A percentile compares a stretch with the other conserved stretches of the same genome.
phyloP scores from a whole-genome alignment of 1,284 basidiomycete genomes.

The Marasmius tenuissimus region DNA sequence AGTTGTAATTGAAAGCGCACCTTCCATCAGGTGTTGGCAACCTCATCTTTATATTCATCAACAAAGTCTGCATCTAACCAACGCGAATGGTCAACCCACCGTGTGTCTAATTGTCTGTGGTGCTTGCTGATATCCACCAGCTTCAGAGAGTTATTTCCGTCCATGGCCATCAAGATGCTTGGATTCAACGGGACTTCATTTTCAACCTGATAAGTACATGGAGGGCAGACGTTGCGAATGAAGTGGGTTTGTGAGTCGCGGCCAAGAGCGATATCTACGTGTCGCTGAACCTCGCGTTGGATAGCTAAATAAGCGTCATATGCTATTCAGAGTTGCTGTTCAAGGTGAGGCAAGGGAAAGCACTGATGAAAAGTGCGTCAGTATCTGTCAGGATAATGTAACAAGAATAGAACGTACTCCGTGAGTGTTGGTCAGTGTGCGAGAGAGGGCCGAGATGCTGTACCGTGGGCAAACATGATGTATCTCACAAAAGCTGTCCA shows the following conservation, averaged over 20 bases:
- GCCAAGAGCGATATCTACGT: too few species aligned
- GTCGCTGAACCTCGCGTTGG: background rate
- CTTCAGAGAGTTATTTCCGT: constrained; percentile 3
- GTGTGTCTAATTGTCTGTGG: background rate
- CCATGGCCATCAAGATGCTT: background rate
- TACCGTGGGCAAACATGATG: background rate
- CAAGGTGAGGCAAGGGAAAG: background rate
- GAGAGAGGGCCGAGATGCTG: background rate
- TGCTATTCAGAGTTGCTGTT: background rate
- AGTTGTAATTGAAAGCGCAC: too few species aligned
- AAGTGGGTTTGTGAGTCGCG: too few species aligned
- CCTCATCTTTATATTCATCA: background rate
- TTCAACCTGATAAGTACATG: background rate
- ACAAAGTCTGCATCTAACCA: background rate
- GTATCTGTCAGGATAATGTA: background rate
- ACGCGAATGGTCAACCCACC: background rate
- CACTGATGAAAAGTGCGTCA: background rate
- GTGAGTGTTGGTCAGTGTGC: background rate
- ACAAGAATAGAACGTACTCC: background rate
- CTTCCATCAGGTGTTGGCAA: background rate
- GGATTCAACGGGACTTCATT: background rate
- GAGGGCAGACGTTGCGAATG: background rate
- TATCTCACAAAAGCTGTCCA: background rate
- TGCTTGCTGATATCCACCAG: background rate
- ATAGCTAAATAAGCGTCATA: background rate